Evolutionary conservation across 129 eudicot genomes (phyloP), one percentile per base, ranked within the genome.

Genomic region (Chrysanthemum lavandulifolium): DNA sequence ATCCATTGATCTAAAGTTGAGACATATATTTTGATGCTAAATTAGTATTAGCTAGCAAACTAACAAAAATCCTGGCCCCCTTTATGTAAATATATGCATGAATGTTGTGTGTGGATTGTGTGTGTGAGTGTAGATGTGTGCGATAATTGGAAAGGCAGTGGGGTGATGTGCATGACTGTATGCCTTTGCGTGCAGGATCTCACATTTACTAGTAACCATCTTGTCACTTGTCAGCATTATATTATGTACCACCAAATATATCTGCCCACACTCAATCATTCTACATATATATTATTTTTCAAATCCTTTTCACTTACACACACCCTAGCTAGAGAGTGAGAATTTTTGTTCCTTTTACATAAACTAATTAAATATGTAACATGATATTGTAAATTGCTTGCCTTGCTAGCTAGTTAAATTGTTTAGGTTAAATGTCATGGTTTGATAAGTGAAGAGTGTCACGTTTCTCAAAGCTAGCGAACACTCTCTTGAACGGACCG

Each of bases 181-280:
- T 69, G 81, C 76, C 81, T 77, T 77, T 77, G 81, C 81, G 81
- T 77, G 81, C 76, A 68, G 64, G 76, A 77, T 77, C 81, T 77
- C 62, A 77, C 71, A 69, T 69, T 70, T 77, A 56, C 81, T 77
- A 77, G 81, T 77, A 77, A 77, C 81, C 81, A 77, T 77, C 81
- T 65, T 77, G 76, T 77, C 81, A 77, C 10, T 63, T 77, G 81
- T 70, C 81, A 77, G 81, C 75, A 50, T 13, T 59, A 15, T 13
- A 15, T 13, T 13, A 53, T 53, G 67, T 76, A 69, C 69, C 69
- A 77, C 64, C 75, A 76, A 58, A 76, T 76, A 59, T 68, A 59
- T 62, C 65, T 69, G 57, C 18, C 76, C 57, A 77, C 81, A 77
- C 76, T 77, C 81, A 73, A 68, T 64, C 78, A 79, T 67, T 36